Base-by-base conservation (phyloP, 2,329 filamentous ascomycete genomes). In the Botrytis porri region DNA sequence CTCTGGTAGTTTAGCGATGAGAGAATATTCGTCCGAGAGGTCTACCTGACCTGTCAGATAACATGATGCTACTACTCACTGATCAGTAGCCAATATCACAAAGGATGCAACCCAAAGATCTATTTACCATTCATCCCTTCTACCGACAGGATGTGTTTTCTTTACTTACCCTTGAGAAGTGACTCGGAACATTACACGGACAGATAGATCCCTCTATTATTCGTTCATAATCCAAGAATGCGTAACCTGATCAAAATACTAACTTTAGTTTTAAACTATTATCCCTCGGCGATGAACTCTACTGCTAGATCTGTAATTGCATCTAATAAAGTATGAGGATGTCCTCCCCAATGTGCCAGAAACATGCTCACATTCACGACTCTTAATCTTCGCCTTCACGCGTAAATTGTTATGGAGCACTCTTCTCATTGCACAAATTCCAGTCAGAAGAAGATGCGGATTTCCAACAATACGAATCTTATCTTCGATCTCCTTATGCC, bases 331-430 rank as follows among this genome's bases (percentile, higher is more conserved):
- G 69, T 41, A 25, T 66, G 22, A 32, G 32, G 48, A 25, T 73
- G 62, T 18, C 59, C 73, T 75, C 87, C 88, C 1, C 82, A 80
- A 39, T 82, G 87, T 71, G 82, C 83, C 0, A 87, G 86, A 73
- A 87, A 90, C 0, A 87, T 83, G 29, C 84, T 86, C 0, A 87
- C 88, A 81, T 91, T 88, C 0, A 91, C 88, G 2, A 91, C 88
- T 45, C 88, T 82, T 62, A 91, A 77, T 0, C 86, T 85, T 0
- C 83, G 79, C 87, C 10, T 85, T 82, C 0, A 91, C 88, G 18
- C 84, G 16, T 29, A 32, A 14, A 20, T 66, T 37, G 4, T 32
- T 35, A 62, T 74, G 70, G 18, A 73, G 35, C 5, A 73, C 43
- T 3, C 3, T 54, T 1, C 45, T 32, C 2, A 65, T 18, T 41